Base-by-base conservation (phyloP, 345 rosid genomes). In the Firmiana major region DNA sequence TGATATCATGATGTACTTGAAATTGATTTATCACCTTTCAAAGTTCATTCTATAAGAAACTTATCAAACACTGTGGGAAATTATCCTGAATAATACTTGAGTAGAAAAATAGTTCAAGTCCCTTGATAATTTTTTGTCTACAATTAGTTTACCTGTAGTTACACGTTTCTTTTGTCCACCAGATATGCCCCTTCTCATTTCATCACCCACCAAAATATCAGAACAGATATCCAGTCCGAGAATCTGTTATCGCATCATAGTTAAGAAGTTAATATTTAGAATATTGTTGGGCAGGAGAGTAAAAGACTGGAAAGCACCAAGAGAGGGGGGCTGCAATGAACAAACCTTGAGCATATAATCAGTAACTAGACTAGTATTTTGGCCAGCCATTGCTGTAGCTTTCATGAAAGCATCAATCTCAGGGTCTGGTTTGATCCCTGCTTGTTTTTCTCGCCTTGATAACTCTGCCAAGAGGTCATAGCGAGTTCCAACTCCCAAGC, bases 401-500 rank as follows among this genome's bases (percentile, higher is more conserved):
- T 88, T 90, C 91, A 88, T 90, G 83, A 87, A 90, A 48, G 91
- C 91, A 83, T 90, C 90, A 19, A 88, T 84, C 75, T 90, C 90
- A 8, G 86, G 89, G 63, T 88, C 92, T 4, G 92, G 92, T 43
- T 81, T 86, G 40, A 90, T 85, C 40, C 90, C 88, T 0, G 85
- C 86, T 16, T 86, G 79, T 63, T 83, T 88, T 71, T 90, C 94
- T 49, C 88, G 59, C 63, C 88, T 80, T 6, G 81, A 83, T 59
- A 90, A 79, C 84, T 88, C 89, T 0, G 80, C 80, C 79, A 87
- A 74, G 40, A 90, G 66, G 2, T 83, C 86, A n/a, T 86, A 87
- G 60, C 89, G 76, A 3, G 79, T 75, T 40, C 94, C 90, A 17
- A 88, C 90, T 46, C 91, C 91, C 79, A 86, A 81, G 76, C 90